phyloP scores from a whole-genome alignment of 1,284 basidiomycete genomes.

The Microbotryomycetes sp. region DNA sequence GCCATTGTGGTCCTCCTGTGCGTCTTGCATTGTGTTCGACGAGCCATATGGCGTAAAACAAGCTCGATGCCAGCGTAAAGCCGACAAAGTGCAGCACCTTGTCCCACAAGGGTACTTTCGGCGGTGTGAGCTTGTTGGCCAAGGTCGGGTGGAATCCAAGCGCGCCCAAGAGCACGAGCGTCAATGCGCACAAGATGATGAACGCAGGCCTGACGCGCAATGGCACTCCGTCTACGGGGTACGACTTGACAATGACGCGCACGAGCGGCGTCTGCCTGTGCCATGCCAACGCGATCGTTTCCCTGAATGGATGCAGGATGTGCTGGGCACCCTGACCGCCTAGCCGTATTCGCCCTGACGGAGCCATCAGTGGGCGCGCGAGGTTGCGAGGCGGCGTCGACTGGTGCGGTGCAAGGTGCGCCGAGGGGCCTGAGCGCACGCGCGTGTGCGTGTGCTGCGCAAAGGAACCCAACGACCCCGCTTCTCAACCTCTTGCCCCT shows the following conservation, averaged over 20 bases:
- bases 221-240: neutral
- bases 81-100: constrained; percentile 78
- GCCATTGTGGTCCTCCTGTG: constrained; percentile 68
- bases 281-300: neutral
- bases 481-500: no score
- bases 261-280: neutral
- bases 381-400: no score
- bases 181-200: constrained; percentile 9
- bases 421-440: no score
- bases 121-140: constrained; percentile 16
- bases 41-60: constrained; percentile 81
- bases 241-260: neutral
- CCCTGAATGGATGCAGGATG: neutral
- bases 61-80: constrained; percentile 63
- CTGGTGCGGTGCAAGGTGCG: no score
- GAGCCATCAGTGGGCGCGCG: no score
- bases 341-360: neutral
- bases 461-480: no score
- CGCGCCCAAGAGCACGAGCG: constrained; percentile 20
- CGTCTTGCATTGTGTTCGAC: constrained; percentile 63
- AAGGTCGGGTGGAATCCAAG: constrained; percentile 34
- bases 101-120: constrained; percentile 62
- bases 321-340: neutral
- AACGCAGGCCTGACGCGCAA: neutral
- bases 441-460: no score